Evolutionary conservation across 768 basidiomycete species (phyloP).

Genomic region (Trametes cinnabarina): DNA sequence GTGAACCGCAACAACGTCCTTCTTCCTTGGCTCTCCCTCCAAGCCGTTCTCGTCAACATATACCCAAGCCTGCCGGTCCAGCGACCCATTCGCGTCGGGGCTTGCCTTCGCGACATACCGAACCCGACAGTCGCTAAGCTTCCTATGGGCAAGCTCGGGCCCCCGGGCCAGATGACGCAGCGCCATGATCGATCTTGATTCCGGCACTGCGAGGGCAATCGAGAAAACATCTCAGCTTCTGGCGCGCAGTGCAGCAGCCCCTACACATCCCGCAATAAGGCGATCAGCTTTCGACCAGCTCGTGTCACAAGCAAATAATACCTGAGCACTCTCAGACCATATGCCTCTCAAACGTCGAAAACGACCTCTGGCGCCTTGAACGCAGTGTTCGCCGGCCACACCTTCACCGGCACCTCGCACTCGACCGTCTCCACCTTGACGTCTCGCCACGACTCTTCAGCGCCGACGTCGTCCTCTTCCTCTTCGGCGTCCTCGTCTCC

Average conservation of each 20-base stretch:
- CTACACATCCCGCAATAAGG: not conserved
- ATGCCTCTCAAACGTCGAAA: constrained; percentile 57
- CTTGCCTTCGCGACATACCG: constrained; percentile 8
- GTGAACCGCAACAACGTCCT: not conserved
- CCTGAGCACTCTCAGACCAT: not conserved
- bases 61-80: not conserved
- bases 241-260: not conserved
- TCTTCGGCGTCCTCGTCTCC: constrained; percentile 46
- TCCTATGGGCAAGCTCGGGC: constrained; percentile 2
- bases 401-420: constrained; percentile 86
- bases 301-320: not conserved
- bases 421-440: constrained; percentile 85
- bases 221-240: not conserved
- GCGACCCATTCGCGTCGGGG: constrained; percentile 1
- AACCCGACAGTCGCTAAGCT: constrained; percentile 1
- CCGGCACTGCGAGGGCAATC: not conserved
- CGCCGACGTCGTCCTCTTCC: constrained; percentile 35
- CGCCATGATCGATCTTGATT: constrained; percentile 8
- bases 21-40: not conserved
- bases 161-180: not conserved
- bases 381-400: constrained; percentile 88
- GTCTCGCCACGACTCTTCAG: constrained; percentile 64
- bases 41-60: not conserved
- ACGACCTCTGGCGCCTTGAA: constrained; percentile 78
- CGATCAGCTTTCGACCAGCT: no score